Base-by-base conservation (phyloP, 768 basidiomycete species). In the Suillus variegatus region DNA sequence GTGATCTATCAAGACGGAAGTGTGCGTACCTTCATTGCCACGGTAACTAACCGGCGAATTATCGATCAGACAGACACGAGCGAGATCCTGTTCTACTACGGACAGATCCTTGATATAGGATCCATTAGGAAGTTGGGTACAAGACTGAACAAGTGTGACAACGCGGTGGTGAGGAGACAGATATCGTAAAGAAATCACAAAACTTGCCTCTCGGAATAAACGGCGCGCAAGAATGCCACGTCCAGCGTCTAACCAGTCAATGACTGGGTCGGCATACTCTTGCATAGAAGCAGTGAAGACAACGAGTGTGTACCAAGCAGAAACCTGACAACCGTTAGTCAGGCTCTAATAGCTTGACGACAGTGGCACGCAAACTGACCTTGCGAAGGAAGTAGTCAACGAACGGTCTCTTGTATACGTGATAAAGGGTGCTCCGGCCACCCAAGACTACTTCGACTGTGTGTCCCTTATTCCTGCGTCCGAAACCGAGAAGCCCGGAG, bases 281-380 rank as follows among this genome's bases (percentile, higher is more conserved):
- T 95, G 92, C 93, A 99, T 94, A 10, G 97, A 98, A 8, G 97
- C 97, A 40, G 97, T 99, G 79, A 97, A 99, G 68, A 99, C 95
- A 62, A 99, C 95, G 66, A 99, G 86, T 1, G 96, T 99, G 79
- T 99, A 99, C 97, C 97, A 99, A 32, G 90, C 84, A 38, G 97
- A 96, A 47, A 98, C 97, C 96, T 99, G 71, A n/a, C 51, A 65
- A 67, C 62, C 61, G 40, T 60, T 52, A 28, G 20, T 60, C 28
- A 60, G n/a, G 40, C 8, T 22, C 46, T 52, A 40, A 43, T 56
- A 35, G 16, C 56, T 8, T 63, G 41, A 4, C 6, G 16, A 58
- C 16, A 20, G 25, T 18, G 28, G 18, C 3, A 1, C 20, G 25
- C 14, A 36, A 32, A 78, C 81, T 66, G 67, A 93, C 94, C 83